These are phyloP conservation scores for Beauveria asiatica DNA, from an alignment of 2,329 filamentous ascomycete genomes.

Conservation along the genomic window DNA sequence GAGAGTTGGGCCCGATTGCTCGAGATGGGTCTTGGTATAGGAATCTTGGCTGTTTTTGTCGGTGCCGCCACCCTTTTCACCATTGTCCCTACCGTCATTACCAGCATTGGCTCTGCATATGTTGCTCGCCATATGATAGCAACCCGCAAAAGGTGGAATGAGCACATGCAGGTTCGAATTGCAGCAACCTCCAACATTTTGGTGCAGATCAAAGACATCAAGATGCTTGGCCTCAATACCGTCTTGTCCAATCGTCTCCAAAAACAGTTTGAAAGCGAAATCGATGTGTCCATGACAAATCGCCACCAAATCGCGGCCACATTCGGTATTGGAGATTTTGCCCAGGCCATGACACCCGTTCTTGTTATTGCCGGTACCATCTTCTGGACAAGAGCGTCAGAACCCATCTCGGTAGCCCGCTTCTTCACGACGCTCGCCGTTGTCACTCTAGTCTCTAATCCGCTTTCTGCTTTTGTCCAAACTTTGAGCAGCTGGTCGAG, in stretches of 20 bases:
- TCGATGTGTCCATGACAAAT: not conserved
- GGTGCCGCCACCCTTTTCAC: not conserved
- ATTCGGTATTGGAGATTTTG: not conserved
- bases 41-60: not conserved
- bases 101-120: not conserved
- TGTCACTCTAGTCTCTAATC: not conserved
- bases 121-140: not conserved
- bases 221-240: not conserved
- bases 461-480: not conserved
- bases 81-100: not conserved
- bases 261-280: not conserved
- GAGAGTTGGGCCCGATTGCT: not conserved
- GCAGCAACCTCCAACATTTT: slow-evolving; percentile 1
- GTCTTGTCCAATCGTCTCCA: not conserved
- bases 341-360: not conserved
- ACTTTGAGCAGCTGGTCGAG: not conserved
- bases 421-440: not conserved
- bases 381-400: not conserved
- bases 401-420: not conserved
- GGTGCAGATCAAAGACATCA: slow-evolving; percentile 1
- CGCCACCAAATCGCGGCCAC: not conserved
- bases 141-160: not conserved
- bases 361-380: not conserved
- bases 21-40: not conserved
- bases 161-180: not conserved